Base-by-base conservation (phyloP, 129 eudicot species). In the Chrysanthemum lavandulifolium region DNA sequence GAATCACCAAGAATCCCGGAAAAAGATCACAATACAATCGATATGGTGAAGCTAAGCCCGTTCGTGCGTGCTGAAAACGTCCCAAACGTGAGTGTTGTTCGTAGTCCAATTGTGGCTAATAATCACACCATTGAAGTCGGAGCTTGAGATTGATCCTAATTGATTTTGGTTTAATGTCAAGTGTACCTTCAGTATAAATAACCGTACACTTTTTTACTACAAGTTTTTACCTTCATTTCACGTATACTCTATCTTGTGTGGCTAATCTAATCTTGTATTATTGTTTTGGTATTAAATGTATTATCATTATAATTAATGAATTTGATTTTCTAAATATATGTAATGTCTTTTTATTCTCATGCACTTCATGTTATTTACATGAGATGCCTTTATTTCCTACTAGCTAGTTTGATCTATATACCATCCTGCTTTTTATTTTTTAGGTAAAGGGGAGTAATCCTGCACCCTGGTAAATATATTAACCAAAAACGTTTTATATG, bases 31-130 rank as follows among this genome's bases (percentile, higher is more conserved):
- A 74, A 81, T 31, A 45, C 68, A 13, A 16, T 85, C 29, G 91
- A 88, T 54, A 79, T 88, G 58, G 79, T 72, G 73, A 81, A 80
- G 84, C 84, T 85, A 23, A 84, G 65, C 15, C 71, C 77, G 14
- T 13, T 55, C 23, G 16, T 79, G 14, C 67, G 55, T 3, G 1
- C 81, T 3, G 89, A 82, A 67, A 82, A 77, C 13, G 65, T 69
- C 62, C 82, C 82, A 29, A 72, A 58, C 18, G 53, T 8, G 19
- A 33, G 16, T 27, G 64, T 72, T 61, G 76, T 58, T 52, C 77
- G 73, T 71, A 69, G 73, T 53, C 83, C 83, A 51, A 63, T 55
- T 31, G 66, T 71, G 67, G 78, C 78, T 51, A 72, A 36, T 72
- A 72, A 36, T 72, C 69, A 80, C 71, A 66, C 73, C 58, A 29